Evolutionary conservation across 164 flowering plant genomes (phyloP).

Genomic region (Kingdonia uniflora): DNA sequence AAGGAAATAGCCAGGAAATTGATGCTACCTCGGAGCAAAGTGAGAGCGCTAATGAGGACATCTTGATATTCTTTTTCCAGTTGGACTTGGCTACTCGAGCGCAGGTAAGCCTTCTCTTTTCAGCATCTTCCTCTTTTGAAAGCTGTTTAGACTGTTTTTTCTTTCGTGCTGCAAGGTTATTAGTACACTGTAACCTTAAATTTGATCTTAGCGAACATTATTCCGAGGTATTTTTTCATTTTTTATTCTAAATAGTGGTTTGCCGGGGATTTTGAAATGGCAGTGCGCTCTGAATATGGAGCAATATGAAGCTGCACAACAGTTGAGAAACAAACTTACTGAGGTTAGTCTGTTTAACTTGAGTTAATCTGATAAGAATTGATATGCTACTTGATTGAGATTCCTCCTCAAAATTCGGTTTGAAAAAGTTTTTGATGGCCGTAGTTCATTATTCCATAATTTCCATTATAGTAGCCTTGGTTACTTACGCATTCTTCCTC

Average conservation of each 20-base stretch:
- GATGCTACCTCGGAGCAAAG: constrained; percentile 70
- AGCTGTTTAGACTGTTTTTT: background rate
- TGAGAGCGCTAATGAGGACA: constrained; percentile 86
- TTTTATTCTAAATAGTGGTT: too few species aligned
- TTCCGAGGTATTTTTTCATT: too few species aligned
- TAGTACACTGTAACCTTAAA: background rate
- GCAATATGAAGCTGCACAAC: constrained; percentile 80
- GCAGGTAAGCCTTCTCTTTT: constrained; percentile 39
- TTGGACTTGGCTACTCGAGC: constrained; percentile 80
- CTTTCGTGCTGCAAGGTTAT: too few species aligned
- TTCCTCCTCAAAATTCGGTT: too few species aligned
- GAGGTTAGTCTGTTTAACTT: constrained; percentile 41
- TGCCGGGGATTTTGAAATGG: constrained; percentile 13
- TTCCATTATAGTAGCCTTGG: too few species aligned
- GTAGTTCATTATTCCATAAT: too few species aligned
- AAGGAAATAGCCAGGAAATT: constrained; percentile 37
- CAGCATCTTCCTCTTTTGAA: background rate
- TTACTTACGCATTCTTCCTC: too few species aligned
- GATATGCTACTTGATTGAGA: background rate
- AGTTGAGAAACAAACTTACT: constrained; percentile 70
- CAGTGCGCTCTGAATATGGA: constrained; percentile 89
- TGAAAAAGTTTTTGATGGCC: too few species aligned
- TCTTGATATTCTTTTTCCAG: constrained; percentile 85
- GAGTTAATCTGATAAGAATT: background rate
- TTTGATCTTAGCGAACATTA: background rate